phyloP scores from a whole-genome alignment of 2,329 filamentous ascomycete species.

The Amesomyces nigricolor region DNA sequence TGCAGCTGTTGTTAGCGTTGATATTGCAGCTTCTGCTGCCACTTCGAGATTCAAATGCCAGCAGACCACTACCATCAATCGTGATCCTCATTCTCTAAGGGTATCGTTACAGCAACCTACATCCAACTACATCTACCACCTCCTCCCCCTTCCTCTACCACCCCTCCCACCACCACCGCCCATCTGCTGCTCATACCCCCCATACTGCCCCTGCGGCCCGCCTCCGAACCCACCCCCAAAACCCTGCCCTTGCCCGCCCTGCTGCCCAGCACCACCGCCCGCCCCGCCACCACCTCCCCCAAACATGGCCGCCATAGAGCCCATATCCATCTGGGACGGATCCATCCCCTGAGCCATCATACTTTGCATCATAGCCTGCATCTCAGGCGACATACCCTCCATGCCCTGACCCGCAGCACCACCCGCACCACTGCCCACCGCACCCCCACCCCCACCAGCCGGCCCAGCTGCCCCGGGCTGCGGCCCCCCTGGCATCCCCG shows the following conservation, averaged over 20 bases:
- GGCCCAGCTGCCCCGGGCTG: neutral
- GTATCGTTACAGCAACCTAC: neutral
- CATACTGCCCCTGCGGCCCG: conserved; percentile 38
- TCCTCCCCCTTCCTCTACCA: conserved; percentile 29
- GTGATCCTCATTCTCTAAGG: neutral
- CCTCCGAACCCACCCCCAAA: conserved; percentile 48
- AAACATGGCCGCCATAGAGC: conserved; percentile 55
- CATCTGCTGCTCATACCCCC: conserved; percentile 45
- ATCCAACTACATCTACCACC: conserved; percentile 3
- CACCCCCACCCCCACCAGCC: conserved; percentile 22
- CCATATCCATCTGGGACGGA: conserved; percentile 60
- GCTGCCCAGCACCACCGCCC: conserved; percentile 32
- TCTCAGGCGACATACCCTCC: conserved; percentile 60
- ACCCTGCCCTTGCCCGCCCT: conserved; percentile 47
- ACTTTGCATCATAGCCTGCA: conserved; percentile 65
- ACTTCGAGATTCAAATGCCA: too few species aligned
- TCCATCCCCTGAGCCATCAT: conserved; percentile 61
- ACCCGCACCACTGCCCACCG: conserved; percentile 17
- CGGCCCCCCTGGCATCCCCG: conserved; percentile 24
- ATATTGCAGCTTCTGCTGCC: too few species aligned
- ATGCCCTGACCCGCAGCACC: conserved; percentile 44
- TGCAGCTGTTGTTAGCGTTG: too few species aligned
- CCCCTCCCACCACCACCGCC: conserved; percentile 31
- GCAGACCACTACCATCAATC: too few species aligned
- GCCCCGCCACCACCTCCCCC: conserved; percentile 37